Evolutionary conservation across 306 rosid genomes (phyloP), one percentile per base, ranked within the genome.

Genomic region (Cucurbita argyrosperma): DNA sequence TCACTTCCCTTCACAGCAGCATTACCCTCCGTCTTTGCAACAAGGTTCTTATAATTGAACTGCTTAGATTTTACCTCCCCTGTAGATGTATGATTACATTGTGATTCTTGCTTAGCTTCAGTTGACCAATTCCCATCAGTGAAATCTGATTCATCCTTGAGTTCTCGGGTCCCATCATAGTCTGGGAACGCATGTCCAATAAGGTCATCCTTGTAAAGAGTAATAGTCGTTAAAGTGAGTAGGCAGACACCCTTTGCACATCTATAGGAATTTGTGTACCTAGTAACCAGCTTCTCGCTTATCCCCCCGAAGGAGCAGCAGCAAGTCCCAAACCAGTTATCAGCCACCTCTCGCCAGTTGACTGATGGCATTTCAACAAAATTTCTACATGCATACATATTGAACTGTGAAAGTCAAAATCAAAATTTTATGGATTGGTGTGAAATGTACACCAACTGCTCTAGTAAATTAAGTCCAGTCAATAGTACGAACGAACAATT

Each of bases 301-400:
- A 87, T 76, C 21, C 94, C 96, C 75, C 98, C 98, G 76, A 94
- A 91, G 6, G 95, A 86, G 79, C 96, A 94, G 81, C 98, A 90
- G 85, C 96, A 89, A 75, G 89, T 74, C 67, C 95, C 98, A 82
- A 89, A 91, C 97, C 97, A 94, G 79, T 90, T 88, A 79, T 94
- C 98, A 74, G 98, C 98, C 71, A 89, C 88, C 88, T 90, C 98
- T 62, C 95, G 84, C 98, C 98, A 94, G 56, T 91, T 80, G 10
- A 85, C 88, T 16, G 98, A 94, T 35, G 98, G 98, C 97, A 88
- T 90, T 86, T 94, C 98, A 76, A 88, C 83, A 78, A 90, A 94
- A 64, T 70, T 67, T 80, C 98, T 94, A 77, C 78, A 82, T 9
- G 82, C 54, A 78, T 46, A 60, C 6, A 50, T 46, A 56, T 46